Evolutionary conservation across 2,329 filamentous ascomycete genomes (phyloP).

Genomic region (Epichloe sylvatica): DNA sequence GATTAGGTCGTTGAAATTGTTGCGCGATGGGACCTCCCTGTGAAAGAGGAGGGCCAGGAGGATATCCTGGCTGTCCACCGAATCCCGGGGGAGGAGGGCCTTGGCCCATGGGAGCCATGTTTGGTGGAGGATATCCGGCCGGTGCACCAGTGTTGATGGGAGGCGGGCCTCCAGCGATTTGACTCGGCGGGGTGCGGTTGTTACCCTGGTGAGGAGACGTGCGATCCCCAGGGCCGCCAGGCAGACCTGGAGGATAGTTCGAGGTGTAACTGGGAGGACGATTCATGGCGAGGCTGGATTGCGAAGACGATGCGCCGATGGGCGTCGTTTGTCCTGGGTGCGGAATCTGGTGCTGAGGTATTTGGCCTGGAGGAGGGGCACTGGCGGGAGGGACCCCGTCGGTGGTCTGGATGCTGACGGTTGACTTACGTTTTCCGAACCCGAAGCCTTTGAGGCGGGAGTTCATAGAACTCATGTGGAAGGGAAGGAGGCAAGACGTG

Average conservation of each 20-base stretch:
- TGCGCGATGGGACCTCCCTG: slow-evolving; percentile 24
- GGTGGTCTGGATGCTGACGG: slow-evolving; percentile 42
- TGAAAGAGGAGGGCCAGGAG: slow-evolving; percentile 28
- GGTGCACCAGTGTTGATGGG: slow-evolving; percentile 53
- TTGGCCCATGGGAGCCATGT: slow-evolving; percentile 30
- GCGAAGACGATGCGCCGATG: slow-evolving; percentile 28
- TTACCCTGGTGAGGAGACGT: slow-evolving; percentile 37
- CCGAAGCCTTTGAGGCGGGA: slow-evolving; percentile 66
- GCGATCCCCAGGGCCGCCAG: slow-evolving; percentile 32
- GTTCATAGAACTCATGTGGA: slow-evolving; percentile 64
- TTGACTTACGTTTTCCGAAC: slow-evolving; percentile 68
- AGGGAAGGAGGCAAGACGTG: slow-evolving; percentile 10
- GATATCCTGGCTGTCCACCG: slow-evolving; percentile 33
- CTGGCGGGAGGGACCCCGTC: slow-evolving; percentile 23
- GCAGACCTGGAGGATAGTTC: slow-evolving; percentile 36
- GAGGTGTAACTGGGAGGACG: slow-evolving; percentile 51
- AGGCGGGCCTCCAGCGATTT: slow-evolving; percentile 50
- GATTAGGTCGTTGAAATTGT: slow-evolving; percentile 27
- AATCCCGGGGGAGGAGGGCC: slow-evolving; percentile 35
- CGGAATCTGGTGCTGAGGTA: slow-evolving; percentile 29
- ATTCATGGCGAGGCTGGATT: slow-evolving; percentile 44
- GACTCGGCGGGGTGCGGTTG: slow-evolving; percentile 41
- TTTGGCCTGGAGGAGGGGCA: slow-evolving; percentile 30
- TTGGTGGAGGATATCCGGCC: slow-evolving; percentile 43
- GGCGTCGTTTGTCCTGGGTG: slow-evolving; percentile 21